phyloP scores from a whole-genome alignment of 2,329 filamentous ascomycete genomes.

The Cytospora chrysosperma region DNA sequence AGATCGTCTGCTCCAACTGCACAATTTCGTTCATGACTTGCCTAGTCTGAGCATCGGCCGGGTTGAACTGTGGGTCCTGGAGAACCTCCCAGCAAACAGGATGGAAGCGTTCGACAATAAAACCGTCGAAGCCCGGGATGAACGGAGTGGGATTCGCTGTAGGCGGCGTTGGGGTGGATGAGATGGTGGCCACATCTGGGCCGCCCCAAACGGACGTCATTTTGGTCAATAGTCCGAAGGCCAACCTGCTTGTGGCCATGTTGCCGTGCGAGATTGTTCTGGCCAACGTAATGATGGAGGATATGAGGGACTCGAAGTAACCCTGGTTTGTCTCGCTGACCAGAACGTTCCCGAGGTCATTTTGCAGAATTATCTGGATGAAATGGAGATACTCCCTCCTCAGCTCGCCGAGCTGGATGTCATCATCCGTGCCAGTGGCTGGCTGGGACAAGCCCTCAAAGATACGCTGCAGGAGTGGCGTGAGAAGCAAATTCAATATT shows the following conservation, averaged over 20 bases:
- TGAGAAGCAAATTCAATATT: slow-evolving; percentile 85
- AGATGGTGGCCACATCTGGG: slow-evolving; percentile 66
- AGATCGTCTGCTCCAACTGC: slow-evolving; percentile 82
- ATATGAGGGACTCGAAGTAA: slow-evolving; percentile 84
- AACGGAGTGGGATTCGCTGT: slow-evolving; percentile 52
- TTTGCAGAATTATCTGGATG: slow-evolving; percentile 83
- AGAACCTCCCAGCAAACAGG: slow-evolving; percentile 87
- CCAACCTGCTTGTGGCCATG: slow-evolving; percentile 63
- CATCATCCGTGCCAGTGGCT: slow-evolving; percentile 88
- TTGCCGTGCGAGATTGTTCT: slow-evolving; percentile 67
- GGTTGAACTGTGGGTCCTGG: slow-evolving; percentile 73
- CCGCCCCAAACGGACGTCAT: slow-evolving; percentile 93
- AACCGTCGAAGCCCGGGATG: slow-evolving; percentile 87
- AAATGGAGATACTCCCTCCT: slow-evolving; percentile 95
- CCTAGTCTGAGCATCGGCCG: slow-evolving; percentile 82
- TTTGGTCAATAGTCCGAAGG: slow-evolving; percentile 76
- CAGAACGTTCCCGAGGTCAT: slow-evolving; percentile 84
- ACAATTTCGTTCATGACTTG: slow-evolving; percentile 88
- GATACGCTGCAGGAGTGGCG: slow-evolving; percentile 84
- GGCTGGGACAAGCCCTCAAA: slow-evolving; percentile 82
- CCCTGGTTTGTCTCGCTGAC: slow-evolving; percentile 88
- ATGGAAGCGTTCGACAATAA: slow-evolving; percentile 87
- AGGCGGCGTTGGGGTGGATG: slow-evolving; percentile 49
- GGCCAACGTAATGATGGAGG: slow-evolving; percentile 80
- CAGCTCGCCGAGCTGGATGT: slow-evolving; percentile 89